These are phyloP conservation scores for Nicotiana noctiflora DNA, from an alignment of 257 asterid species.

Conservation along the genomic window DNA sequence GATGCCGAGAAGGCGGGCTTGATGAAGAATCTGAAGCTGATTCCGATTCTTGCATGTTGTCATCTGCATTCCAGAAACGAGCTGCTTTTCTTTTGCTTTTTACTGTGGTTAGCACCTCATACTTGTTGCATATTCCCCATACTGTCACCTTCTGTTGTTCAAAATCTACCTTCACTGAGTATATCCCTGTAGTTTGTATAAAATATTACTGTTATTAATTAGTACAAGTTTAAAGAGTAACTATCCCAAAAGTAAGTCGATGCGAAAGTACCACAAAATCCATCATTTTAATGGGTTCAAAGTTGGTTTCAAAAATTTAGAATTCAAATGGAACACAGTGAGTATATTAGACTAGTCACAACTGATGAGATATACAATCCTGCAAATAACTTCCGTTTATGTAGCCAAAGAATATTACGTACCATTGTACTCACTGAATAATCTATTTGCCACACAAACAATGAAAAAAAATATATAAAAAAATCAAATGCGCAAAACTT, in stretches of 20 bases:
- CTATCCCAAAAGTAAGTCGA: neutral
- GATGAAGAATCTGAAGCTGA: slow-evolving; percentile 22
- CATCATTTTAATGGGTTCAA: neutral
- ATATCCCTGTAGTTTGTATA: slow-evolving; percentile 40
- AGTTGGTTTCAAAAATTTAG: neutral
- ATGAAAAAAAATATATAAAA: too few species aligned
- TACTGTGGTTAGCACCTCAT: slow-evolving; percentile 37
- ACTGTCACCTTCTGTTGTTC: slow-evolving; percentile 61
- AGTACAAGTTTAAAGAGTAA: neutral
- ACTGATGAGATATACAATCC: too few species aligned
- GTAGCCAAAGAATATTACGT: too few species aligned
- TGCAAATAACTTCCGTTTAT: too few species aligned
- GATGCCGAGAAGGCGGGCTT: slow-evolving; percentile 10
- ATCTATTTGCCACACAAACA: too few species aligned
- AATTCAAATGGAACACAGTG: too few species aligned
- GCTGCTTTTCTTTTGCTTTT: slow-evolving; percentile 58
- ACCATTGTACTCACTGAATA: too few species aligned
- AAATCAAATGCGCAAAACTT: neutral
- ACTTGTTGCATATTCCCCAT: slow-evolving; percentile 89
- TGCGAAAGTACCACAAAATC: neutral
- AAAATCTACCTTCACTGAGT: slow-evolving; percentile 57
- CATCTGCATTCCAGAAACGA: slow-evolving; percentile 57
- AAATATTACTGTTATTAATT: neutral
- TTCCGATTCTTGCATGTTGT: slow-evolving; percentile 16
- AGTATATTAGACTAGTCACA: too few species aligned